Evolutionary conservation across 148 eudicot species (phyloP), one percentile per base, ranked within the genome.

Genomic region (Chenopodium quinoa): DNA sequence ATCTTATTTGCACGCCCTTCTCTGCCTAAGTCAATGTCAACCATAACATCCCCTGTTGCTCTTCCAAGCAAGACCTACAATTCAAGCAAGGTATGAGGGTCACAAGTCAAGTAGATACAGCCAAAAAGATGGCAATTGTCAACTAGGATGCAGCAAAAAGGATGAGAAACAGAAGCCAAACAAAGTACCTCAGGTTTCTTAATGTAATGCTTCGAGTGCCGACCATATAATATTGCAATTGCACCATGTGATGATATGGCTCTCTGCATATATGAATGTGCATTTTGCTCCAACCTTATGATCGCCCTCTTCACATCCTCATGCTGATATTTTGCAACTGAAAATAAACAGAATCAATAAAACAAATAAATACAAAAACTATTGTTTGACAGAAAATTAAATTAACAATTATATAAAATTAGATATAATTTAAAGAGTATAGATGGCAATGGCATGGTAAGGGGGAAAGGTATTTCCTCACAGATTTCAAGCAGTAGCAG

Each of bases 11-110:
- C 91, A 73, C 89, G 90, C 60, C 95, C 94, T 86, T 90, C 97
- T 87, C 91, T 91, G 25, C 92, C 88, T 82, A 95, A 78, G 87
- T 95, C 97, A 84, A 95, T 89, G 81, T 93, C 98, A 82, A 95
- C 93, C 80, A 50, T 76, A 82, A 81, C 77, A 81, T 87, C 98
- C 82, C 86, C 89, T n/a, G 98, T 92, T 40, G 92, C 89, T 91
- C 97, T 90, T 81, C 97, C 97, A 79, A 95, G 89, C 83, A 90
- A 83, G 48, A 93, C 93, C 98, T 95, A 84, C 47, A 81, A 60
- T 76, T 74, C 78, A 74, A 78, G 72, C 9, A 74, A 20, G 71
- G 40, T 52, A 47, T 54, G 68, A 16, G 75, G 46, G 27, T 60
- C 7, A 44, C 20, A 72, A 12, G 19, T 19, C 73, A 71, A 76